Conservation (phyloP, 768 basidiomycete species). For the Leccinellum rugosiceps region DNA sequence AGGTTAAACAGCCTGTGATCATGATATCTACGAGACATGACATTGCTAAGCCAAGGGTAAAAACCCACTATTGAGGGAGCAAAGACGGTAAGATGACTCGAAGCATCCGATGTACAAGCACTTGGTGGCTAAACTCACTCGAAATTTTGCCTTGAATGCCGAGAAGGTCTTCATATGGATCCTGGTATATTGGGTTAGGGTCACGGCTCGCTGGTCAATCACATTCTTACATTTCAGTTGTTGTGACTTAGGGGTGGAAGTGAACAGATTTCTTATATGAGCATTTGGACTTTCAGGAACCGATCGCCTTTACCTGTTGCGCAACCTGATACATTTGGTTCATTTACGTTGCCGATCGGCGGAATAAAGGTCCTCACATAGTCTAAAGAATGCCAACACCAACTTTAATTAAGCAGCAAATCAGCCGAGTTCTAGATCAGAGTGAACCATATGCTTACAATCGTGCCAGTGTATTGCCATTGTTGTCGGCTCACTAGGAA, state of each 20-base stretch:
- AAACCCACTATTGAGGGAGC: conserved; percentile 39
- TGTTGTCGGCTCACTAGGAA: conserved; percentile 25
- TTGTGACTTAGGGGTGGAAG: conserved; percentile 22
- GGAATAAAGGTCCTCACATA: conserved; percentile 21
- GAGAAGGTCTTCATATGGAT: conserved; percentile 25
- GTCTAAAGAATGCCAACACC: conserved; percentile 29
- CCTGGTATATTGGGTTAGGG: conserved; percentile 10
- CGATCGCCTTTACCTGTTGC: conserved; percentile 23
- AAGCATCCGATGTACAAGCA: neutral
- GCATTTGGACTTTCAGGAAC: neutral
- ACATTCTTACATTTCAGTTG: conserved; percentile 28
- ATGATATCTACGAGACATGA: conserved; percentile 50
- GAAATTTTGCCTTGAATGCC: conserved; percentile 23
- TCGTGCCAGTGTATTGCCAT: conserved; percentile 31
- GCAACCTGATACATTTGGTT: conserved; percentile 31
- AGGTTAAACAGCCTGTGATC: conserved; percentile 44
- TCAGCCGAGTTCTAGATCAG: conserved; percentile 1
- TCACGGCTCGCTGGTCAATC: neutral
- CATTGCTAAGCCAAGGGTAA: conserved; percentile 49
- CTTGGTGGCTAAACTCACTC: conserved; percentile 6
- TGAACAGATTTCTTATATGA: conserved; percentile 12
- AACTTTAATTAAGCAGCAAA: conserved; percentile 14
- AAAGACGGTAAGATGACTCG: neutral
- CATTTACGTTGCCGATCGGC: neutral
- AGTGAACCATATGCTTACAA: conserved; percentile 29